Base-by-base conservation (phyloP, 495 filamentous ascomycete genomes). In the Cercophora sp. region DNA sequence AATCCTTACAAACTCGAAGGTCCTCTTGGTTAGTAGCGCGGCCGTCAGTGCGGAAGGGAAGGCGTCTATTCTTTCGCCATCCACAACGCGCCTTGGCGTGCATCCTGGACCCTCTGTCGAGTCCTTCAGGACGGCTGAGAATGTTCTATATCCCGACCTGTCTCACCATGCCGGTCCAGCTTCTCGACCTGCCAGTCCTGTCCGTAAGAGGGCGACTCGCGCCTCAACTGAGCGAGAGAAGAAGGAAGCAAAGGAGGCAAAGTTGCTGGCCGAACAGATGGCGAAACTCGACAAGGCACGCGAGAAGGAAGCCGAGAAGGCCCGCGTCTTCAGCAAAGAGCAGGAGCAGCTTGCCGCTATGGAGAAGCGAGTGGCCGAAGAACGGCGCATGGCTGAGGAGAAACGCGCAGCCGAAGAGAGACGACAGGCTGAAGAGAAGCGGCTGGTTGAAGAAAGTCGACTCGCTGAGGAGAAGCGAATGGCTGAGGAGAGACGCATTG, bases 1-100 rank as follows among this genome's bases (percentile, higher is more conserved):
- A 8, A 88, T 94, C 47, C 74, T 96, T 55, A 88, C 89, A 64
- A 86, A 85, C 29, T 90, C 90, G 11, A 90, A 86, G 62, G 88
- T 84, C 15, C 77, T 94, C 36, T 86, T 95, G 54, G 86, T 85
- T 13, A 91, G 83, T 52, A 88, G 87, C 59, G 89, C 87, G 20
- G 82, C 84, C 40, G 75, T 86, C 41, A 89, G 85, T 60, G 87
- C 86, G 19, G 85, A 90, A 50, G 84, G 85, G 6, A 90, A 86
- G 61, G 69, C 85, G 13, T 75, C 72, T 0, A 49, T 74, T 24
- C 54, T 79, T 22, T 77, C 75, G 5, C 71, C 79, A 10, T 68
- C 75, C 11, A 64, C 62, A 6, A 62, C 62, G 19, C 59, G 63
- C 27, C 54, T 72, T 3, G 71, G 64, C 20, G 48, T 69, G 8